These are phyloP conservation scores for Macroventuria anomochaeta DNA, from an alignment of 2,329 filamentous ascomycete species.

Conservation along the genomic window DNA sequence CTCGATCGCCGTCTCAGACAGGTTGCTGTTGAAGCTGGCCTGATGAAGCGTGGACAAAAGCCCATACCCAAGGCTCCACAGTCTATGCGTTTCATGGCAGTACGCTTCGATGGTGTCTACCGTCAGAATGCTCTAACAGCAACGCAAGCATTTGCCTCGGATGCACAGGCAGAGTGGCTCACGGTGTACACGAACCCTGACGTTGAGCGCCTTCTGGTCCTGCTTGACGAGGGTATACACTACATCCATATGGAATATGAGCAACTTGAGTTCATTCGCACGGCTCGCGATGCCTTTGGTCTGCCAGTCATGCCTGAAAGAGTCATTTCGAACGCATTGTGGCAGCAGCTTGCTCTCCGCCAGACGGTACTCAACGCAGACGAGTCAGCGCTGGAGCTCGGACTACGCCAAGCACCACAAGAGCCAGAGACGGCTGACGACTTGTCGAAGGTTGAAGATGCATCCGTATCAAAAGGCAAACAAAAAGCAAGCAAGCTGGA, in stretches of 20 bases:
- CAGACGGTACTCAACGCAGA: conserved; percentile 62
- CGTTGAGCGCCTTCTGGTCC: conserved; percentile 61
- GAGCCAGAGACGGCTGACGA: conserved; percentile 35
- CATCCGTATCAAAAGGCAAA: conserved; percentile 52
- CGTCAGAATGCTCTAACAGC: conserved; percentile 52
- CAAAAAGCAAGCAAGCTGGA: conserved; percentile 38
- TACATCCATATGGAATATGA: conserved; percentile 67
- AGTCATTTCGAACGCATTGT: conserved; percentile 62
- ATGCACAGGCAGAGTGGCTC: conserved; percentile 57
- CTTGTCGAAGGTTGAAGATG: conserved; percentile 31
- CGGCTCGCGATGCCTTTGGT: conserved; percentile 60
- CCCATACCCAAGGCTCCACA: conserved; percentile 56
- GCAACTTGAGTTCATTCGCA: conserved; percentile 62
- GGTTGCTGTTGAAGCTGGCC: conserved; percentile 56
- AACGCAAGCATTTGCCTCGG: conserved; percentile 46
- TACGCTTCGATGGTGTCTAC: conserved; percentile 61
- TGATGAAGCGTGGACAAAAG: conserved; percentile 54
- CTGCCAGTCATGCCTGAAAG: conserved; percentile 62
- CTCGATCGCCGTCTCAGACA: conserved; percentile 59
- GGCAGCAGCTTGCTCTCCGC: conserved; percentile 64
- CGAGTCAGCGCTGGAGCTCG: conserved; percentile 60
- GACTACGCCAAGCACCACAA: conserved; percentile 55
- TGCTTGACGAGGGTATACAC: conserved; percentile 65
- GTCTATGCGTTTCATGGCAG: conserved; percentile 56
- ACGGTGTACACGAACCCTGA: conserved; percentile 61